Percentiles rank a stretch among this genome's conserved stretches.
Evolutionary conservation across 805 yeast species (phyloP).

Genomic region (Myxozyma monticola): DNA sequence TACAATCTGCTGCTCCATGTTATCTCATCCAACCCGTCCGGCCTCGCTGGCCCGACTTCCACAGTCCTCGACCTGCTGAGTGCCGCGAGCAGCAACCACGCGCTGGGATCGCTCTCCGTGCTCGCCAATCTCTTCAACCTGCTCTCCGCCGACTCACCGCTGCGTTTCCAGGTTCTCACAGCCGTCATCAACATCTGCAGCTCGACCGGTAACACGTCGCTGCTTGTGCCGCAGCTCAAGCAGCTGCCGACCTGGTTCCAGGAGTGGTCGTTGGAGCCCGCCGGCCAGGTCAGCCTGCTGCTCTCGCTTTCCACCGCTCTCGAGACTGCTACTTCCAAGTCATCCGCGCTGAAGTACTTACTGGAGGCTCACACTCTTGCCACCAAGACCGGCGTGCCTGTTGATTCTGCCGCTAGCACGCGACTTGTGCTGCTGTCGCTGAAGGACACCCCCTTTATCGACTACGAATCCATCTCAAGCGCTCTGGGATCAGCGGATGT

Average conservation of each 20-base stretch:
- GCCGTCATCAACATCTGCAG: conserved; percentile 40
- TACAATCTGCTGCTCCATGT: conserved; percentile 43
- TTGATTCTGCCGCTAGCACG: conserved; percentile 7
- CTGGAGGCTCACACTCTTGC: conserved; percentile 32
- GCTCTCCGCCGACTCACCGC: conserved; percentile 35
- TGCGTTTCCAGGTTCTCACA: conserved; percentile 38
- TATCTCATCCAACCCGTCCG: conserved; percentile 37
- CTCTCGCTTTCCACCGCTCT: conserved; percentile 34
- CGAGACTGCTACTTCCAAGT: conserved; percentile 2
- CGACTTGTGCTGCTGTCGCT: conserved; percentile 17
- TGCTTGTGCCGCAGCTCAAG: conserved; percentile 42
- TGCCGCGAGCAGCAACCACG: conserved; percentile 7
- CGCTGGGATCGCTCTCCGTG: conserved; percentile 30
- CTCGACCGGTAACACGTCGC: conserved; percentile 37
- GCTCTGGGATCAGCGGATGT: conserved; percentile 2
- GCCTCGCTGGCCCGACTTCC: conserved; percentile 37
- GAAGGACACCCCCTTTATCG: conserved; percentile 13
- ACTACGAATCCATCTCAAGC: conserved; percentile 15
- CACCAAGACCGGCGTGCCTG: conserved; percentile 14
- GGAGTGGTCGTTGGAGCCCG: conserved; percentile 39
- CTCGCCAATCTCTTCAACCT: conserved; percentile 45
- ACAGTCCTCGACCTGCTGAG: conserved; percentile 36
- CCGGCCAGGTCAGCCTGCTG: conserved; percentile 34
- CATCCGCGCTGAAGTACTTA: conserved; percentile 30
- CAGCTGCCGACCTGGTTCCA: conserved; percentile 42